Evolutionary conservation across 2,329 filamentous ascomycete species (phyloP), one percentile per base, ranked within the genome.

Genomic region (Dactylella cylindrospora): DNA sequence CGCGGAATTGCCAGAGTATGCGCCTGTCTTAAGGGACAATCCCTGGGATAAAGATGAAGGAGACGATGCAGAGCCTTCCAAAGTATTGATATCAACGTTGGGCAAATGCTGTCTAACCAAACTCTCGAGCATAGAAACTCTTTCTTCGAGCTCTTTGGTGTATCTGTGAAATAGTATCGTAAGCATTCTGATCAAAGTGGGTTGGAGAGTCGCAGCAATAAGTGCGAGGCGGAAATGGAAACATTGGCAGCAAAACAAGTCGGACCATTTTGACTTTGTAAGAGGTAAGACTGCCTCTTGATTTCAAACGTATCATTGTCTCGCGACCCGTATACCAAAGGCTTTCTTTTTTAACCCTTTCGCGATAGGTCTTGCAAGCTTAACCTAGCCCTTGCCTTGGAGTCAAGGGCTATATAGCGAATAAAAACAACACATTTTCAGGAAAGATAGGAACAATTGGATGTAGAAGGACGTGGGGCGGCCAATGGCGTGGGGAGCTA

Each of bases 1-100:
- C 12, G 38, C 38, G 9, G 59, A 54, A 41, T 57, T 57, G 28
- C 50, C 52, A 36, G 72, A 49, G 49, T 70, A 71, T 31, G 50
- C 40, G 32, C 43, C 59, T n/a, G 45, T 50, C 41, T 54, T 64
- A 15, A 57, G 31, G 10, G 59, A 57, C 25, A 57, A 38, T 50
- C 53, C 50, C 32, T 54, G 59, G 19, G 51, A 57, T 40, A 54
- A 19, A 13, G 50, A 64, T 43, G 50, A 57, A 29, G 59, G 50
- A 25, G 59, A 64, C 12, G 50, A 57, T 26, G 59, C 59, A 26
- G 59, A 51, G 19, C 39, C 26, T 13, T 54, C 59, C 25, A 64
- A 46, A 17, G 43, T 50, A 32, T 49, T 55, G 28, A 57, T 64
- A 26, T 54, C 51, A 26, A 57, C 46, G 36, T 57, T 64, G 28